Evolutionary conservation across 805 yeast species (phyloP).

Genomic region (Candida odintsovae): DNA sequence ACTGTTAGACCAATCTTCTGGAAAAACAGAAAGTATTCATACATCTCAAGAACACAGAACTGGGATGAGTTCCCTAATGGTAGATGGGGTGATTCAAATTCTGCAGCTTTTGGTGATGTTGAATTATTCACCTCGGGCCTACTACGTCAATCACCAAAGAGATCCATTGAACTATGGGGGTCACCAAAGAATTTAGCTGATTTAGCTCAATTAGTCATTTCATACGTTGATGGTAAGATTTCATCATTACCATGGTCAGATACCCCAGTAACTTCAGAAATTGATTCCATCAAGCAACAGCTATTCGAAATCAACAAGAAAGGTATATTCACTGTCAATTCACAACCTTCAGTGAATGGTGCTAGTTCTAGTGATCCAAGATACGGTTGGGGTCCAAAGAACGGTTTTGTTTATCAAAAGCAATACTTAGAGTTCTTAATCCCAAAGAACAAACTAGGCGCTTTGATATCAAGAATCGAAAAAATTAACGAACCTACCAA

Average conservation of each 20-base stretch:
- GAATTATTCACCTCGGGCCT: conserved; percentile 76
- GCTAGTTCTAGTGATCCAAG: conserved; percentile 60
- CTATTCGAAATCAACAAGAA: conserved; percentile 58
- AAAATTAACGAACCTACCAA: conserved; percentile 33
- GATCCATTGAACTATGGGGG: conserved; percentile 87
- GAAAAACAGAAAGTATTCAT: conserved; percentile 89
- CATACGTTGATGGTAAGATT: conserved; percentile 67
- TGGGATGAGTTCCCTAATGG: conserved; percentile 99
- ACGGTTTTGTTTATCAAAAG: conserved; percentile 92
- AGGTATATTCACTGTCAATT: conserved; percentile 79
- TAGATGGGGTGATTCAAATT: conserved; percentile 96
- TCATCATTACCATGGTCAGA: conserved; percentile 92
- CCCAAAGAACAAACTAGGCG: conserved; percentile 41
- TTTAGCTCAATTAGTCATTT: conserved; percentile 54
- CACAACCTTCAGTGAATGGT: conserved; percentile 92
- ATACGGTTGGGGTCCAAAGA: conserved; percentile 93
- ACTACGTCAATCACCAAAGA: conserved; percentile 76
- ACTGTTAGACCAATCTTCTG: conserved; percentile 92
- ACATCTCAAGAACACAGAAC: conserved; percentile 80
- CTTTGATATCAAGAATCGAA: conserved; percentile 40
- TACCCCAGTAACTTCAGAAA: conserved; percentile 77
- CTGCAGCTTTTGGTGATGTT: conserved; percentile 93
- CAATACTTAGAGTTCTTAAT: conserved; percentile 85
- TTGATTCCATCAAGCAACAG: conserved; percentile 51
- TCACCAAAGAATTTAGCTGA: conserved; percentile 57